Conservation (phyloP, 1,139 yeast species). For the Saccharomyces hybrid region DNA sequence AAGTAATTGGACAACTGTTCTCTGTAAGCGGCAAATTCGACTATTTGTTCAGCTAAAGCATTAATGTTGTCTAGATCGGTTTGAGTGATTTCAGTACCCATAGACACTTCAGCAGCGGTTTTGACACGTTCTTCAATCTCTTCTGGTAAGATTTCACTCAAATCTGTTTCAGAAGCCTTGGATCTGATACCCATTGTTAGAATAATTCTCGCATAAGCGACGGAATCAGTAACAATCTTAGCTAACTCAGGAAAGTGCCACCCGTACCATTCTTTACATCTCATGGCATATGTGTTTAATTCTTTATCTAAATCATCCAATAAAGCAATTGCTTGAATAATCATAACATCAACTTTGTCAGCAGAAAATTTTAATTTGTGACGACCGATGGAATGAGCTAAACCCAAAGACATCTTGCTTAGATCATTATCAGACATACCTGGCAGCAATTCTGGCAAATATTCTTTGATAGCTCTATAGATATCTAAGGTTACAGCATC, state of each 20-base stretch:
- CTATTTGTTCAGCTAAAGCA: conserved; percentile 89
- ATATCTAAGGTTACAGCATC: conserved; percentile 93
- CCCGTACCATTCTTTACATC: conserved; percentile 99
- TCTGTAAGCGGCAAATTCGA: conserved; percentile 91
- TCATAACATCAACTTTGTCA: conserved; percentile 97
- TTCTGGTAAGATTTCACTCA: conserved; percentile 88
- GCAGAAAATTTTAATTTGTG: conserved; percentile 96
- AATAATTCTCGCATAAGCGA: conserved; percentile 87
- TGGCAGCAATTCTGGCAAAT: conserved; percentile 87
- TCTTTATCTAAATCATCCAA: conserved; percentile 96
- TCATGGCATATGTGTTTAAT: conserved; percentile 94
- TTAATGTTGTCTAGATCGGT: conserved; percentile 78
- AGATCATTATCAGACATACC: conserved; percentile 81
- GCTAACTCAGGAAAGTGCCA: conserved; percentile 99
- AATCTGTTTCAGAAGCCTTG: conserved; percentile 81
- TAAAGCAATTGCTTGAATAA: conserved; percentile 95
- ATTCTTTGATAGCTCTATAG: conserved; percentile 90
- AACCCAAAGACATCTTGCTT: conserved; percentile 92
- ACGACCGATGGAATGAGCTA: conserved; percentile 96
- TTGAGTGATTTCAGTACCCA: conserved; percentile 96
- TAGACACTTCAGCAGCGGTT: conserved; percentile 93
- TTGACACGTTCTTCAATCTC: conserved; percentile 77
- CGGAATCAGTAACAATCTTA: conserved; percentile 91
- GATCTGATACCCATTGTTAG: conserved; percentile 92
- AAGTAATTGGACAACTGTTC: conserved; percentile 84